Base-by-base conservation (phyloP, 164 flowering plant genomes). In the Nymphaea thermarum region DNA sequence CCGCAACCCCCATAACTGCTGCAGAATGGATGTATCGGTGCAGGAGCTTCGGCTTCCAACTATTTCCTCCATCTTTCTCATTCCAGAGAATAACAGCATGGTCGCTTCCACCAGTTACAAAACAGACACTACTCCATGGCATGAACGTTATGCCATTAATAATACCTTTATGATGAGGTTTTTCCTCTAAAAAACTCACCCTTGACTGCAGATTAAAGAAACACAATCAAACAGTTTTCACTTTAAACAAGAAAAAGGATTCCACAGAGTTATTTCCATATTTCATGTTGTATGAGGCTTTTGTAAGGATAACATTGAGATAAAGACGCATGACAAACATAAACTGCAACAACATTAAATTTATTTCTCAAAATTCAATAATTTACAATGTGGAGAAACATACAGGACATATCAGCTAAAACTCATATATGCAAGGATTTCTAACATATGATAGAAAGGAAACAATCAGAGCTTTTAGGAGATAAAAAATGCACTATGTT, bases 1-100 rank as follows among this genome's bases (percentile, higher is more conserved):
- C 99, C 45, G 96, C 91, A 73, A 91, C 93, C 66, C 96, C 96
- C 99, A 94, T 94, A 7, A 94, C 99, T 71, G 98, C 90, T 59
- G 98, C 87, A 44, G 96, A 84, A 80, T 94, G 99, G 45, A 77
- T 11, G 74, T 79, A 79, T 73, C 87, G 83, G 71, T 94, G 99
- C 77, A 94, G 62, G 2, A 76, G 47, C 77, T 86, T 86, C 18
- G 93, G 86, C 75, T 87, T 91, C 96, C 96, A 91, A 44, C 65
- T 71, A 66, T 74, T 76, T 18, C 75, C 86, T 36, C 71, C 85
- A 68, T 80, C 86, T 64, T 70, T 83, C 68, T 84, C 96, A 60
- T 66, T 83, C 98, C 99, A 91, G 43, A 86, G 73, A 16, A 94
- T 66, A 60, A 94, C 99, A 71, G 90, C 92, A 79, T 91, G 99